Conservation (phyloP, 345 rosid genomes). For the Gynandropsis gynandra region DNA sequence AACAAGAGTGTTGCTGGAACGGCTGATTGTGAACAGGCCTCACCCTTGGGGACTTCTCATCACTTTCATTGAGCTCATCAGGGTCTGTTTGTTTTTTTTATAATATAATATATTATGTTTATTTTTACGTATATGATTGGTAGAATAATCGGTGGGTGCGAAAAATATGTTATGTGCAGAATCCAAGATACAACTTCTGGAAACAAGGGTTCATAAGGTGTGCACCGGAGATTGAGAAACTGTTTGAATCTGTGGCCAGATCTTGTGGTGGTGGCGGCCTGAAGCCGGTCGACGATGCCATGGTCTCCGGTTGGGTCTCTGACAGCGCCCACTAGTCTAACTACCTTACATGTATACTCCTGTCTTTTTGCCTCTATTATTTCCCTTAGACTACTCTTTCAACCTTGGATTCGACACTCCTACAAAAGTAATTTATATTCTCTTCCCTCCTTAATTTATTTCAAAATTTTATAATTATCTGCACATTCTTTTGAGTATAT, state of each 20-base stretch:
- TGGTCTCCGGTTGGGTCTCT: constrained; percentile 66
- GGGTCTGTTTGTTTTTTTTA: constrained; percentile 38
- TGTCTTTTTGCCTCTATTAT: too few relatives aligned
- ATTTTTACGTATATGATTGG: too few relatives aligned
- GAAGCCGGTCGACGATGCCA: constrained; percentile 70
- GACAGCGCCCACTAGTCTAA: constrained; percentile 41
- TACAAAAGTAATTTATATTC: too few relatives aligned
- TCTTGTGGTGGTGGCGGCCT: constrained; percentile 58
- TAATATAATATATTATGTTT: too few relatives aligned
- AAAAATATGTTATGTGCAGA: constrained; percentile 31
- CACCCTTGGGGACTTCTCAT: constrained; percentile 99
- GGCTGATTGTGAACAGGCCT: constrained; percentile 85
- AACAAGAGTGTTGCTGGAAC: constrained; percentile 88
- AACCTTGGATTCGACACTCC: too few relatives aligned
- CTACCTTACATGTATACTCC: too few relatives aligned
- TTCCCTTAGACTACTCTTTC: too few relatives aligned
- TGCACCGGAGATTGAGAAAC: constrained; percentile 87
- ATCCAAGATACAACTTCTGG: constrained; percentile 86
- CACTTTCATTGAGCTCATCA: constrained; percentile 95
- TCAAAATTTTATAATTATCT: too few relatives aligned
- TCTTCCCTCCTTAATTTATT: too few relatives aligned
- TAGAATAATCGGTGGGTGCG: too few relatives aligned
- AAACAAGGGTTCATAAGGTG: constrained; percentile 67
- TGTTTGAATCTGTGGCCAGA: constrained; percentile 74
- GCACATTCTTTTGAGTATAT: too few relatives aligned